Percentiles rank a stretch among this genome's conserved stretches.
Evolutionary conservation across 768 basidiomycete genomes (phyloP).

Genomic region (Gautieria morchelliformis): DNA sequence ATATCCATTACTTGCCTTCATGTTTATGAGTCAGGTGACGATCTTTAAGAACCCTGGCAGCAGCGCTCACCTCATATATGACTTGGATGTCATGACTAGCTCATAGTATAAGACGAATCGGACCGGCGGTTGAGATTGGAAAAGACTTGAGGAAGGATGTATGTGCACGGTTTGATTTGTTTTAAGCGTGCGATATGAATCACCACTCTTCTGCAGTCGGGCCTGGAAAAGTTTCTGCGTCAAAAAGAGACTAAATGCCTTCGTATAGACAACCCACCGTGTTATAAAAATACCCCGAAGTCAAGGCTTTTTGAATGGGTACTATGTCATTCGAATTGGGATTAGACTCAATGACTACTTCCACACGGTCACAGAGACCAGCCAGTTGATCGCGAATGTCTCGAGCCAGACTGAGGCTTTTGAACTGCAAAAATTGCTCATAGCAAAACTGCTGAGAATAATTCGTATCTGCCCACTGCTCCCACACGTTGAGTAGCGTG

Average conservation of each 20-base stretch:
- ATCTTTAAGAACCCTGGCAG: slow-evolving; percentile 1
- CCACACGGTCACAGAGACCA: slow-evolving; percentile 91
- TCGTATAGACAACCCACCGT: slow-evolving; percentile 42
- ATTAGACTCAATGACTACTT: slow-evolving; percentile 79
- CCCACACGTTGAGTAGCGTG: slow-evolving; percentile 94
- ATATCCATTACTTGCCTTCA: slow-evolving; percentile 93
- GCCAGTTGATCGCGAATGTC: slow-evolving; percentile 96
- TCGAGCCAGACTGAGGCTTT: slow-evolving; percentile 86
- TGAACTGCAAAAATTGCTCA: slow-evolving; percentile 91
- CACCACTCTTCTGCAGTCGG: slow-evolving; percentile 88
- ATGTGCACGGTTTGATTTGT: slow-evolving; percentile 95
- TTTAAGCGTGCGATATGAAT: slow-evolving; percentile 94
- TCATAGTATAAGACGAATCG: slow-evolving; percentile 92
- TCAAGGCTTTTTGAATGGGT: slow-evolving; percentile 90
- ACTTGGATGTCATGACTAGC: slow-evolving; percentile 94
- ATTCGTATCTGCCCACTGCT: slow-evolving; percentile 97
- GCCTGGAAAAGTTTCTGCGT: slow-evolving; percentile 40
- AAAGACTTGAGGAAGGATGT: slow-evolving; percentile 90
- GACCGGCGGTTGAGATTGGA: slow-evolving; percentile 91
- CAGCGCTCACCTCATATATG: slow-evolving; percentile 69
- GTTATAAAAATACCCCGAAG: slow-evolving; percentile 93
- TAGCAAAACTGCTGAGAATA: slow-evolving; percentile 97
- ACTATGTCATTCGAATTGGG: slow-evolving; percentile 90
- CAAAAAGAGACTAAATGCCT: background rate
- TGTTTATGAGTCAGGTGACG: background rate